Evolutionary conservation across 2,329 filamentous ascomycete genomes (phyloP).

Genomic region (Pseudogymnoascus sp.): DNA sequence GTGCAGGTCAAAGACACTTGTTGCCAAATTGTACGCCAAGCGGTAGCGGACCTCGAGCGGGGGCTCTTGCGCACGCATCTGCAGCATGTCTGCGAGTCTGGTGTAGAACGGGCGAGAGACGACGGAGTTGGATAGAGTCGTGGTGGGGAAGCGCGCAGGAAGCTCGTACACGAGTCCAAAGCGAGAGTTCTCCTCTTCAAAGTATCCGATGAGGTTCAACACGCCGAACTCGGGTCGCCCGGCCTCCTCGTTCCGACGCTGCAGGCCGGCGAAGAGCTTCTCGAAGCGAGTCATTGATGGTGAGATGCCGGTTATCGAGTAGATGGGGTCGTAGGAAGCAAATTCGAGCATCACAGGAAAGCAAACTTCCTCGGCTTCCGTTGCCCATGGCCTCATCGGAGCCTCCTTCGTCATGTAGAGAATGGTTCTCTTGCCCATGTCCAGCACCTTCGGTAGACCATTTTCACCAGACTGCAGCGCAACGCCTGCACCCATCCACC

Average conservation of each 20-base stretch:
- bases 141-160: constrained; percentile 53
- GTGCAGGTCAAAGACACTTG: constrained; percentile 68
- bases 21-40: constrained; percentile 63
- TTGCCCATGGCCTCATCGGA: neutral
- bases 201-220: constrained; percentile 58
- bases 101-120: constrained; percentile 30
- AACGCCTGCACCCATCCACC: neutral
- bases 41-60: constrained; percentile 69
- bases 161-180: constrained; percentile 71
- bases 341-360: constrained; percentile 62
- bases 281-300: constrained; percentile 59
- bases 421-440: constrained; percentile 24
- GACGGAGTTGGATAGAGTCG: constrained; percentile 40
- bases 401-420: constrained; percentile 6
- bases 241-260: constrained; percentile 43
- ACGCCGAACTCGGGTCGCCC: constrained; percentile 52
- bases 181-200: constrained; percentile 65
- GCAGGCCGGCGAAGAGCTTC: constrained; percentile 51
- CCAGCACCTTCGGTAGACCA: neutral
- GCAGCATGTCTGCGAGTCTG: constrained; percentile 48
- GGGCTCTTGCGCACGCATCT: constrained; percentile 44
- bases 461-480: neutral
- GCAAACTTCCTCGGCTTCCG: neutral
- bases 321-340: constrained; percentile 55
- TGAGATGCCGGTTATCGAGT: constrained; percentile 54